Base-by-base conservation (phyloP, 441 rosid species). In the Aleurites moluccanus region DNA sequence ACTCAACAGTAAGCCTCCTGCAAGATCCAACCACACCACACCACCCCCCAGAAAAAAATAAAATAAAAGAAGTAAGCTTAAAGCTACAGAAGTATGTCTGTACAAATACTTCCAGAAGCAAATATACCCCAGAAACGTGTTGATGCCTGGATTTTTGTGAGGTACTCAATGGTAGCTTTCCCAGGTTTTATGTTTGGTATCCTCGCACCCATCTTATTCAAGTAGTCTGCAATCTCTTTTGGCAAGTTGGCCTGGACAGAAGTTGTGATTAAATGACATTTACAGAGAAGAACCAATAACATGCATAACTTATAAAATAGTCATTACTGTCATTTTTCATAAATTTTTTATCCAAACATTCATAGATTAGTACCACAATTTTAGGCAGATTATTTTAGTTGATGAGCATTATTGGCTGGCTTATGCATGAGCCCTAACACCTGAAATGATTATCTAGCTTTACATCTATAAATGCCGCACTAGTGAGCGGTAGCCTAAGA, bases 41-140 rank as follows among this genome's bases (percentile, higher is more conserved):
- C n/a, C 50, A 67, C 44, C 21, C 42, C 68, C 72, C 64, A 20
- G 45, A 67, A 30, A 35, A 23, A 52, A 16, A 30, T 5, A 16
- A 0, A 35, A 45, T 23, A 0, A 0, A 57, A 59, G 15, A 16
- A 33, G 8, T 38, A 13, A 68, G 65, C 44, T 50, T 30, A 45
- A 62, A 40, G 74, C 64, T 59, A 27, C 57, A 56, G 42, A 62
- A 62, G 18, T 27, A 5, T 63, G 52, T 64, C 56, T 50, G 30
- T 49, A 15, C 23, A 72, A 50, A 18, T 20, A 64, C 50, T 68
- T 70, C 21, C 49, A 64, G 61, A 38, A n/a, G 23, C 25, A 74
- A 73, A 75, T 73, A 71, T 88, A 95, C 99, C 99, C 99, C 99
- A 92, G 86, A 95, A 92, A 71, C 98, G 92, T 23, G 99, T 90